Conservation (phyloP, 1,139 yeast species). For the Hyphopichia khmerensis region DNA sequence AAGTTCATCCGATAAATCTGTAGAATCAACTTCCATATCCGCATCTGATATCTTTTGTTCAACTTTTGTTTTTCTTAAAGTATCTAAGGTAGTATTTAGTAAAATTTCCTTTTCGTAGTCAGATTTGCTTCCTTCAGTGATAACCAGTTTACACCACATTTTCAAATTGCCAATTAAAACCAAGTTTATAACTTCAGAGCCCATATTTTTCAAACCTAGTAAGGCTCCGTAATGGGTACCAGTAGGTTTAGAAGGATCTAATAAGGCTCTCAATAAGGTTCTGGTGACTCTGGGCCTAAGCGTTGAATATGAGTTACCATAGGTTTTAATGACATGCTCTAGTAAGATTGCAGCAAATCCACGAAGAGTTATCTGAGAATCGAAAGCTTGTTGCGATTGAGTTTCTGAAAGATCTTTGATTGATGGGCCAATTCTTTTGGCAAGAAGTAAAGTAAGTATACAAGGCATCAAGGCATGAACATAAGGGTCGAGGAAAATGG, state of each 20-base stretch:
- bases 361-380: constrained; percentile 62
- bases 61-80: constrained; percentile 47
- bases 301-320: constrained; percentile 85
- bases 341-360: constrained; percentile 86
- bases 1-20: constrained; percentile 40
- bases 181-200: constrained; percentile 84
- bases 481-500: constrained; percentile 91
- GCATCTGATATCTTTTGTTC: constrained; percentile 20
- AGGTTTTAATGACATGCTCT: constrained; percentile 71
- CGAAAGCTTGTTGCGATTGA: constrained; percentile 29
- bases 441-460: constrained; percentile 81
- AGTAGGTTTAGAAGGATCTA: constrained; percentile 72
- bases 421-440: constrained; percentile 79
- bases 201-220: constrained; percentile 78
- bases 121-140: constrained; percentile 34
- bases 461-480: constrained; percentile 97
- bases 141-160: constrained; percentile 70
- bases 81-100: constrained; percentile 52
- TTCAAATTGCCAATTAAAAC: constrained; percentile 80
- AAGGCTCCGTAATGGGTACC: constrained; percentile 95
- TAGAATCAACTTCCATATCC: constrained; percentile 31
- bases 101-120: constrained; percentile 47
- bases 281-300: constrained; percentile 92
- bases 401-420: constrained; percentile 32
- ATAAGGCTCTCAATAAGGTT: constrained; percentile 84